Evolutionary conservation across 2,329 filamentous ascomycete species (phyloP), one percentile per base, ranked within the genome.

Genomic region (Aspergillus persii): DNA sequence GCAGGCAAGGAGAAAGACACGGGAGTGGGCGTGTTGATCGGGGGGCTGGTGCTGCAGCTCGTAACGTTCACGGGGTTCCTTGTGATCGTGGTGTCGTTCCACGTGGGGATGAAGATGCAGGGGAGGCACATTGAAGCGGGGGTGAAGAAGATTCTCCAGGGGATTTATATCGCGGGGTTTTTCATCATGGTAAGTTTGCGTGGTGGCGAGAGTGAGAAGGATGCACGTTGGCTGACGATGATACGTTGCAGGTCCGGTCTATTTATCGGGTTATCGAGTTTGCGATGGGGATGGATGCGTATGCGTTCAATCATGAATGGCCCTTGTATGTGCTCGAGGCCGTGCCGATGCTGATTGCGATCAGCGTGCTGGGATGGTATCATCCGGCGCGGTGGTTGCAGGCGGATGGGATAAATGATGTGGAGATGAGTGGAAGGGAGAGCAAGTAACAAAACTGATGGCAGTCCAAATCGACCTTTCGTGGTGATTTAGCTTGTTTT

Each of bases 201-300:
- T 27, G 6, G 3, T 3, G 7, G 18, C 18, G 18, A 2, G 18
- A 23, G 18, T 23, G 18, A 23, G 18, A 23, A 18, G 15, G 7
- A 6, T 15, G 36, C n/a, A 0, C 33, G 18, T 39, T 50, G 26
- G 49, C 33, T n/a, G 6, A 33, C 15, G 33, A 23, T 1, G 6
- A 3, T 30, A n/a, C 33, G 4, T 12, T 9, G 2, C n/a, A 83
- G 72, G 61, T 82, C 3, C 80, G 82, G 12, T 83, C 79, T n/a
- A 74, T 83, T 30, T 85, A 81, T 60, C 78, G 82, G n/a, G 77
- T 81, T 3, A 75, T 81, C 51, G 82, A 85, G 62, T 84, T 84
- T 60, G 77, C 79, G 0, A 75, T 82, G 39, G 82, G 82, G 0
- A 80, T 79, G n/a, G 69, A 81, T 6, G 76, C 78, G 15, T 84